A percentile compares a stretch with the other conserved stretches of the same genome.
phyloP scores from a whole-genome alignment of 371 early-diverging fungal genomes.

The Mortierella sp. region DNA sequence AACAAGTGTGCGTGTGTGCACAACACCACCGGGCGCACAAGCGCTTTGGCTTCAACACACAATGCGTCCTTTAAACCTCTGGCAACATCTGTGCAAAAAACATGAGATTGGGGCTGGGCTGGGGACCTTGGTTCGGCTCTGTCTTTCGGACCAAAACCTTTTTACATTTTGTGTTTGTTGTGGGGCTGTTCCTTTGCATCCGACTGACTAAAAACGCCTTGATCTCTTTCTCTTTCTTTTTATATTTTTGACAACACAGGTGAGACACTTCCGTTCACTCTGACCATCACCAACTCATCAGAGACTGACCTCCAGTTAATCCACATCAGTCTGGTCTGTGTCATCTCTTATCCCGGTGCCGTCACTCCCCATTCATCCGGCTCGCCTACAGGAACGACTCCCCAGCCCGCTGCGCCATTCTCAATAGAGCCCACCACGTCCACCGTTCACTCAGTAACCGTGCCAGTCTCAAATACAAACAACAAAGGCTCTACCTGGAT shows the following conservation, averaged over 20 bases:
- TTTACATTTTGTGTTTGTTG: background rate
- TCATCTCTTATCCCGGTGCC: slow-evolving; percentile 30
- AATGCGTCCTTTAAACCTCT: too few relatives aligned
- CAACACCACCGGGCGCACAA: too few relatives aligned
- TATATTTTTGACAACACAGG: slow-evolving; percentile 16
- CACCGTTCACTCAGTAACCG: slow-evolving; percentile 25
- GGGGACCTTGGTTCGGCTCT: too few relatives aligned
- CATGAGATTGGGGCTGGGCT: background rate
- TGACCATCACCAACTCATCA: slow-evolving; percentile 42
- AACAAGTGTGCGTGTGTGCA: background rate
- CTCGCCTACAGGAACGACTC: background rate
- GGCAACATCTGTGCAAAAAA: too few relatives aligned
- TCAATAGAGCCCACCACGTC: slow-evolving; percentile 23
- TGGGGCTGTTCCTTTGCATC: background rate
- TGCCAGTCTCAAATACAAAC: slow-evolving; percentile 27
- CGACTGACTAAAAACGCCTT: background rate
- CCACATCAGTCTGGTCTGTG: slow-evolving; percentile 35
- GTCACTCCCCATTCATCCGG: background rate
- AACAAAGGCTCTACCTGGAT: slow-evolving; percentile 44
- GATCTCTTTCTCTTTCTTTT: background rate
- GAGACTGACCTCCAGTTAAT: slow-evolving; percentile 29
- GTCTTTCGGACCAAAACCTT: too few relatives aligned
- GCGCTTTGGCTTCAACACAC: too few relatives aligned
- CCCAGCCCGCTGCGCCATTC: slow-evolving; percentile 3
- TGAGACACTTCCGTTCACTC: slow-evolving; percentile 30